Evolutionary conservation across 352 stramenopile genomes (phyloP), one percentile per base, ranked within the genome.

Genomic region (Globisporangium emineosum): DNA sequence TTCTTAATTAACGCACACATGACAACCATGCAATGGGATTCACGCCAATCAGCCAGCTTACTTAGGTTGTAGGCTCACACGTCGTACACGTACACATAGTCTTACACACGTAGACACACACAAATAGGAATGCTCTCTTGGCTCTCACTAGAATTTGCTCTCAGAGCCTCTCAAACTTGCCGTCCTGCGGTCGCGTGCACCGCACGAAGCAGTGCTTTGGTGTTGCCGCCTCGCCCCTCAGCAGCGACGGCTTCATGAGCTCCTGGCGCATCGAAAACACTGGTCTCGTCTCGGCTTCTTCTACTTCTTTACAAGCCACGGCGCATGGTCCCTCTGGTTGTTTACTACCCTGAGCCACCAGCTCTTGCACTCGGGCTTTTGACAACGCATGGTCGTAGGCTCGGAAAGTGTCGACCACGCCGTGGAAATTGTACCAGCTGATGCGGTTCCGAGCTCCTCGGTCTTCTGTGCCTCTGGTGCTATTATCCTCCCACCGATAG

Each of bases 351-450:
- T 37, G n/a, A 15, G 50, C 50, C 9, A 56, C n/a, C n/a, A n/a
- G 29, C 50, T 56, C 23, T 3, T n/a, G 21, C 4, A 56, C 50
- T 21, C 19, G n/a, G 10, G 5, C 21, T 15, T 56, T 33, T 1
- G 23, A 15, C 50, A 56, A 21, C 50, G 21, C 50, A 0, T 33
- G 50, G 12, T 56, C 50, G 19, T 56, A 56, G 29, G 29, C 29
- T 56, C 64, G 63, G 21, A 71, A 59, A 51, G 80, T 73, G 37
- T 81, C 67, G 19, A 86, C 61, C 21, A 69, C 37, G 2, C 75
- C 77, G 47, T 81, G 65, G 49, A 86, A 78, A 19, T 69, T 75
- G 58, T 81, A 83, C 75, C 72, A 83, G 15, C 68, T 72, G 9
- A 70, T 57, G 35, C 15, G 37, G n/a, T 15, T 45, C 4, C 15